A percentile compares a stretch with the other conserved stretches of the same genome.
Evolutionary conservation across 83 land plant species (phyloP).

Genomic region (Diphasiastrum complanatum): DNA sequence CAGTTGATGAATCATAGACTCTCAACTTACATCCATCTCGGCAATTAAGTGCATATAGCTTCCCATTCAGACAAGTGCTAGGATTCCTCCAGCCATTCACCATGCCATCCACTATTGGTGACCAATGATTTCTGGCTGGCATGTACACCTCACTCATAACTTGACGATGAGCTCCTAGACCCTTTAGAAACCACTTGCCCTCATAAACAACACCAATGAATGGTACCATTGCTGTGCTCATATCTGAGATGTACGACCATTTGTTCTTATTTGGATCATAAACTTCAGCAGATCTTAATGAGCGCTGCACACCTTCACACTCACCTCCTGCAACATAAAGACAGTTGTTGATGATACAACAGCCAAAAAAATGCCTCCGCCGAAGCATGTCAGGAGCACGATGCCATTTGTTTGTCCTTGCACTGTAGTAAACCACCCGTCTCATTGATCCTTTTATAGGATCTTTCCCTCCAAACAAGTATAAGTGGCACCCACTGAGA

Average conservation of each 20-base stretch:
- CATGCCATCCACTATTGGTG: conserved; percentile 42
- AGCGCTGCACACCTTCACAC: conserved; percentile 43
- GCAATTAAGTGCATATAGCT: conserved; percentile 48
- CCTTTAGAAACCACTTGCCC: conserved; percentile 53
- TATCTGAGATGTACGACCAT: conserved; percentile 48
- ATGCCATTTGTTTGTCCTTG: conserved; percentile 53
- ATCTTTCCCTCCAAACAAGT: conserved; percentile 46
- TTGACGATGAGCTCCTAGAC: conserved; percentile 46
- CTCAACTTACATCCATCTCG: conserved; percentile 52
- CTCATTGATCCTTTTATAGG: conserved; percentile 41
- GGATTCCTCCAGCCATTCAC: conserved; percentile 59
- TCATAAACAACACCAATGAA: no score
- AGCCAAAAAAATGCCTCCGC: conserved; percentile 46
- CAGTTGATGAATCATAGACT: conserved; percentile 36
- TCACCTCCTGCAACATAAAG: conserved; percentile 55
- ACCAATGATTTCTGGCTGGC: conserved; percentile 44
- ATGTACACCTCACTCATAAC: conserved; percentile 51
- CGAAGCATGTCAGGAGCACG: conserved; percentile 47
- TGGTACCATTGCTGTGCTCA: conserved; percentile 58
- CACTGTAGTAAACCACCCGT: conserved; percentile 41
- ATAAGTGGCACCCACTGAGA: conserved; percentile 44
- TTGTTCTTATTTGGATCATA: conserved; percentile 29
- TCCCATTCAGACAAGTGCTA: conserved; percentile 38
- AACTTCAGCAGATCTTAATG: conserved; percentile 50
- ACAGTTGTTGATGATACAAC: conserved; percentile 42